Percentiles rank a stretch among this genome's conserved stretches.
phyloP scores from a whole-genome alignment of 1,284 basidiomycete species.

The Heterobasidion annosum region DNA sequence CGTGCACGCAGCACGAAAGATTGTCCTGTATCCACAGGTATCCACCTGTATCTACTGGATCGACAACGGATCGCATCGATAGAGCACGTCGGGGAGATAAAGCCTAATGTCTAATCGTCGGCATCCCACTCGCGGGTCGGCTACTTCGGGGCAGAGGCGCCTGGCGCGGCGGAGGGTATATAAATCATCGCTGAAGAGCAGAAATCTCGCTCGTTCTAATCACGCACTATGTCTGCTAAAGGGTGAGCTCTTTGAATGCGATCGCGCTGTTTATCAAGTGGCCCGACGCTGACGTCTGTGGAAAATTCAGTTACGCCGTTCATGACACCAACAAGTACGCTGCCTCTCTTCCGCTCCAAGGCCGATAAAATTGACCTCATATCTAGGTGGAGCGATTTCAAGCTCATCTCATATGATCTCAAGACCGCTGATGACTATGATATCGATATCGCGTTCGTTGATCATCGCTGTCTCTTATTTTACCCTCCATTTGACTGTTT shows the following conservation, averaged over 20 bases:
- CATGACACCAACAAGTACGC: background rate
- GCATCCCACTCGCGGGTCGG: too few relatives aligned
- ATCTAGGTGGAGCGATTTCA: conserved; percentile 27
- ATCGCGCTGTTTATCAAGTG: too few relatives aligned
- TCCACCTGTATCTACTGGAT: too few relatives aligned
- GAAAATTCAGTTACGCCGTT: background rate
- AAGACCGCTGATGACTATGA: conserved; percentile 24
- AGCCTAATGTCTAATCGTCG: too few relatives aligned
- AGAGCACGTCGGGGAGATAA: too few relatives aligned
- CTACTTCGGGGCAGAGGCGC: too few relatives aligned
- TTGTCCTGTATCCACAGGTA: too few relatives aligned
- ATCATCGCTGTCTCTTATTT: background rate
- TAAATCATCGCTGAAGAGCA: background rate
- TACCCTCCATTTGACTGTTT: background rate
- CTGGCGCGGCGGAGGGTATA: background rate
- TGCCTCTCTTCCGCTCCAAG: background rate
- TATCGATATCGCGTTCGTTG: conserved; percentile 21
- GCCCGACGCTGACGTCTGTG: too few relatives aligned
- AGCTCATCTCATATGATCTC: conserved; percentile 26
- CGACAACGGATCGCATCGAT: too few relatives aligned
- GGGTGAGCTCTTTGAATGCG: background rate
- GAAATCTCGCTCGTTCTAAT: background rate
- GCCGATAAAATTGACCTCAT: background rate
- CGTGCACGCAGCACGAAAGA: too few relatives aligned
- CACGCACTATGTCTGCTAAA: background rate